Percentiles rank a stretch among this genome's conserved stretches.
phyloP scores from a whole-genome alignment of 148 eudicot genomes.

The Vaccinium macrocarpon region DNA sequence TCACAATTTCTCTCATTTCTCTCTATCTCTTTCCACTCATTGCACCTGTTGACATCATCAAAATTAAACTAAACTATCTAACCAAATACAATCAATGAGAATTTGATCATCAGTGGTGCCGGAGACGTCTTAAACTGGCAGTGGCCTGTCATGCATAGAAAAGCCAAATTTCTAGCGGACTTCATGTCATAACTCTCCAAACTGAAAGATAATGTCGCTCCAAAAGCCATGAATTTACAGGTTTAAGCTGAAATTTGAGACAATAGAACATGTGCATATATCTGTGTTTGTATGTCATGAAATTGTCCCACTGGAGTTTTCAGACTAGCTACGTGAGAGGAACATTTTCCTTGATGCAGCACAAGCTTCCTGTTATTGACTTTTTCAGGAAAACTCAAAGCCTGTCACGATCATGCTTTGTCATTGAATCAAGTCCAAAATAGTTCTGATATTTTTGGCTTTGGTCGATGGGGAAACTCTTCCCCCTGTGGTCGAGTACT shows the following conservation, averaged over 20 bases:
- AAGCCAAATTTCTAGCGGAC: neutral
- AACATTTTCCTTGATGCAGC: neutral
- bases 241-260: neutral
- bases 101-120: too few relatives aligned
- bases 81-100: too few relatives aligned
- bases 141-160: too few relatives aligned
- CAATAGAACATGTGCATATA: neutral
- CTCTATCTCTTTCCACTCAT: too few relatives aligned
- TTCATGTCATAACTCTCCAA: neutral
- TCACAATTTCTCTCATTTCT: too few relatives aligned
- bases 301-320: neutral
- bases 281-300: neutral
- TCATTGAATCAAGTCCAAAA: neutral
- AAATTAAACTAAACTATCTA: too few relatives aligned
- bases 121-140: too few relatives aligned
- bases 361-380: neutral
- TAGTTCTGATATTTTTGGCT: neutral
- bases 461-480: neutral
- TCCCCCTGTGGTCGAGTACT: neutral
- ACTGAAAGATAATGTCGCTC: neutral
- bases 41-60: too few relatives aligned
- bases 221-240: neutral
- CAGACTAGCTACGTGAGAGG: neutral
- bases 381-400: neutral
- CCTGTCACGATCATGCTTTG: neutral